Conservation (phyloP, 352 stramenopile species). For the Bremia lactucae region DNA sequence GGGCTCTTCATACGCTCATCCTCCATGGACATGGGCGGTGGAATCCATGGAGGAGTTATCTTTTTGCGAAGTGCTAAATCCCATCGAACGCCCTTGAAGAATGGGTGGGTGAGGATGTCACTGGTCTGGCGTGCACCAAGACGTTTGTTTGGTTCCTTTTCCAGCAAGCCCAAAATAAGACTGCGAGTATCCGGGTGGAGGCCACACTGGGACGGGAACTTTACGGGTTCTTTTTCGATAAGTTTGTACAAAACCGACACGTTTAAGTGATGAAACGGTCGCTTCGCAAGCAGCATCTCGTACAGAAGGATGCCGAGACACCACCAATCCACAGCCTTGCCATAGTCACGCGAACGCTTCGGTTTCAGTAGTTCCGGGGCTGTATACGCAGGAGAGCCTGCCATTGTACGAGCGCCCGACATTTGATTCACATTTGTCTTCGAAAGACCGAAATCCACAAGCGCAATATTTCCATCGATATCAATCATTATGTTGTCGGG, state of each 20-base stretch:
- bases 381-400: slow-evolving; percentile 72
- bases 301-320: slow-evolving; percentile 86
- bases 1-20: slow-evolving; percentile 67
- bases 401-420: slow-evolving; percentile 76
- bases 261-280: slow-evolving; percentile 87
- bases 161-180: slow-evolving; percentile 64
- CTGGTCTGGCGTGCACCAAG: slow-evolving; percentile 74
- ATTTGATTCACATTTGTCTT: slow-evolving; percentile 88
- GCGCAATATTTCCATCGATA: slow-evolving; percentile 86
- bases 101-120: slow-evolving; percentile 75
- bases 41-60: slow-evolving; percentile 62
- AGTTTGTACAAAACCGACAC: slow-evolving; percentile 86
- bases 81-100: slow-evolving; percentile 74
- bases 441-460: slow-evolving; percentile 91
- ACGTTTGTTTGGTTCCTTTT: slow-evolving; percentile 77
- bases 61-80: slow-evolving; percentile 78
- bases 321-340: slow-evolving; percentile 84
- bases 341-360: slow-evolving; percentile 77
- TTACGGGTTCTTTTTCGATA: slow-evolving; percentile 82
- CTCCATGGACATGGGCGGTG: slow-evolving; percentile 52
- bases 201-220: slow-evolving; percentile 70
- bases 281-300: slow-evolving; percentile 87
- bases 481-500: slow-evolving; percentile 94
- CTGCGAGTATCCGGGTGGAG: slow-evolving; percentile 59
- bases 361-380: slow-evolving; percentile 74